Base-by-base conservation (phyloP, 2,329 filamentous ascomycete species). In the Aspergillus pseudotamarii region DNA sequence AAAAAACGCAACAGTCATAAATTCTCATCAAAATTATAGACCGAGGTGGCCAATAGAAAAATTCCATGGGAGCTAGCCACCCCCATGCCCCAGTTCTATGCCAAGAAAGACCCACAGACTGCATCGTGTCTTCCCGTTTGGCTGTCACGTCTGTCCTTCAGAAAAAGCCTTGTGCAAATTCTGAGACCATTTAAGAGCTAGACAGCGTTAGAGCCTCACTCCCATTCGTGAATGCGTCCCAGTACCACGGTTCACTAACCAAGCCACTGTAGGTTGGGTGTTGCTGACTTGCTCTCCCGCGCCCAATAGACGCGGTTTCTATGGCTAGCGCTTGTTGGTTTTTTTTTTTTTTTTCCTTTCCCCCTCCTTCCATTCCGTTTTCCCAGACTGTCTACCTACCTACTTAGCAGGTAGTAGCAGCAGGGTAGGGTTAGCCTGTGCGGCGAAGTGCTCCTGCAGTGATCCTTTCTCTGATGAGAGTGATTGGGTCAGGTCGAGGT, bases 291-390 rank as follows among this genome's bases (percentile, higher is more conserved):
- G 28, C 48, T 21, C 36, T 65, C 69, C 64, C 67, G 58, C 65
- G 28, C 32, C 69, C 69, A 71, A 71, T 71, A 64, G 50, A 57
- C 43, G 43, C 48, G 30, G 28, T 21, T 23, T 53, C 6, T 64
- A 59, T 57, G 67, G 68, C 69, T 69, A 68, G 66, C 65, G 66
- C 60, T 56, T 69, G 68, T 71, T 69, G 69, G 66, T 66, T 69
- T 64, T 63, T 59, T 46, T 36, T 57, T 61, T 60, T 43, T 57
- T 61, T 60, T 41, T 6, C 16, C 54, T 58, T 60, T 41, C 61
- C 36, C 43, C 43, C 38, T 34, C 10, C 34, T 19, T 54, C 59
- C 34, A n/a, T 50, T 53, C 41, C 21, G 21, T 59, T 59, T 62
- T 56, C 36, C 32, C 50, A 59, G 32, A 19, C 45, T 51, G 58